Evolutionary conservation across 139 green algal species (phyloP).

Genomic region (Helicosporidium sp.): DNA sequence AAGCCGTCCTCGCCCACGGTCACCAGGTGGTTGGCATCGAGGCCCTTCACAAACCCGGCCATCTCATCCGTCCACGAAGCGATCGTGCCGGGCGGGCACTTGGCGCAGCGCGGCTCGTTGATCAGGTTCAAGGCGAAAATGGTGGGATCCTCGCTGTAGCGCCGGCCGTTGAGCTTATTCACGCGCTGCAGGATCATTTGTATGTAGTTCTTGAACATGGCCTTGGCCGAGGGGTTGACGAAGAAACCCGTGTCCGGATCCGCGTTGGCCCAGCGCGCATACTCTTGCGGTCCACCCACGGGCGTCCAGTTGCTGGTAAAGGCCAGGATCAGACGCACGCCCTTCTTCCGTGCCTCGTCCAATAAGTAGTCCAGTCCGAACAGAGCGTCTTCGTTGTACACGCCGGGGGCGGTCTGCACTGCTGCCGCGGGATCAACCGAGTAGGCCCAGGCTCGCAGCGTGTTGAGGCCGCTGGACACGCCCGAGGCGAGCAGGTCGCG

Average conservation of each 20-base stretch:
- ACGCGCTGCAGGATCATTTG: conserved; percentile 12
- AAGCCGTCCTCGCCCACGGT: conserved; percentile 37
- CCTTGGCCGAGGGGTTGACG: conserved; percentile 13
- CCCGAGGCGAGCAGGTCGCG: conserved; percentile 15
- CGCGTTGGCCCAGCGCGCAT: conserved; percentile 18
- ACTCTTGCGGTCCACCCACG: conserved; percentile 23
- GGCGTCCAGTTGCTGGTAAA: conserved; percentile 36
- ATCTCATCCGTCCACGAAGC: conserved; percentile 9
- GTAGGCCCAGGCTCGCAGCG: conserved; percentile 21
- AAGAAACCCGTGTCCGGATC: conserved; percentile 21
- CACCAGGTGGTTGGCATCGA: conserved; percentile 38
- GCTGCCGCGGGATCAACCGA: conserved; percentile 20
- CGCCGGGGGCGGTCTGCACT: conserved; percentile 16
- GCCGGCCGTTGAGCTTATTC: conserved; percentile 27
- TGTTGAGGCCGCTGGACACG: conserved; percentile 16
- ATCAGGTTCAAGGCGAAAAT: conserved; percentile 36
- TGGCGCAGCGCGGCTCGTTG: conserved; percentile 32
- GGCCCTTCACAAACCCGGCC: conserved; percentile 9
- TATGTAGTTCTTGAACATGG: conserved; percentile 8
- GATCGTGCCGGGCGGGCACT: conserved; percentile 12
- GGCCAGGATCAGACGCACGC: conserved; percentile 29
- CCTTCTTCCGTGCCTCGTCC: conserved; percentile 23
- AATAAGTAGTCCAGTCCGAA: conserved; percentile 32
- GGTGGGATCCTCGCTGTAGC: conserved; percentile 26
- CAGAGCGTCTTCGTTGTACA: conserved; percentile 28